phyloP scores from a whole-genome alignment of 352 stramenopile species.

The Blastocystis sp. region DNA sequence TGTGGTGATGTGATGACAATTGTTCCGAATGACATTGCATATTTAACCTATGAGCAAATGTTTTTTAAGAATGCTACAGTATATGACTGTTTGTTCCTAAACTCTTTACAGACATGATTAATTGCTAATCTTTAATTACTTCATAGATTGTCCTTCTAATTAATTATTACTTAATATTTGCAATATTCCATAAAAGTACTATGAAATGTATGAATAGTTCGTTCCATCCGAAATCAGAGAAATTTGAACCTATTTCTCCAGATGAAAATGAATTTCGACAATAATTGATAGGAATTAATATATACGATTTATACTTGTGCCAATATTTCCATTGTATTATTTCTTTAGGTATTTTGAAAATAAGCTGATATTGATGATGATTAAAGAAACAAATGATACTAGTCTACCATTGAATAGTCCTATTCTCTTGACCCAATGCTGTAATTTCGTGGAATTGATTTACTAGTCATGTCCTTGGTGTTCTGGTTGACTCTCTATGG shows the following conservation, averaged over 20 bases:
- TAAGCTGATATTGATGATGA: too few species aligned
- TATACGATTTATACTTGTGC: too few species aligned
- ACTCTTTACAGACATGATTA: background rate
- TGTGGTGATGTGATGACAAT: conserved; percentile 1
- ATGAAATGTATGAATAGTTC: background rate
- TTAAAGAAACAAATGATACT: too few species aligned
- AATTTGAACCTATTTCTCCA: background rate
- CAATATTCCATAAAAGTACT: background rate
- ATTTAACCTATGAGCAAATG: conserved; percentile 20
- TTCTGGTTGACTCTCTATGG: too few species aligned
- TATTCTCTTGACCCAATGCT: too few species aligned
- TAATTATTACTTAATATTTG: background rate
- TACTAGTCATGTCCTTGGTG: too few species aligned
- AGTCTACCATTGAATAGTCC: too few species aligned
- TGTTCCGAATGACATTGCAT: background rate
- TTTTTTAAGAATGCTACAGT: conserved; percentile 19
- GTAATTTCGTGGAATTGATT: too few species aligned
- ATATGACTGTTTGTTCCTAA: background rate
- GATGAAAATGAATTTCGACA: background rate
- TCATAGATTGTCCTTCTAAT: background rate
- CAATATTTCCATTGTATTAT: too few species aligned
- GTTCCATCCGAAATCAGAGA: background rate
- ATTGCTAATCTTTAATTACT: too few species aligned
- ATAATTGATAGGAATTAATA: background rate
- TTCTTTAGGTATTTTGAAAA: too few species aligned